Conservation (phyloP, 352 stramenopile species). For the Pythium phragmiticola region DNA sequence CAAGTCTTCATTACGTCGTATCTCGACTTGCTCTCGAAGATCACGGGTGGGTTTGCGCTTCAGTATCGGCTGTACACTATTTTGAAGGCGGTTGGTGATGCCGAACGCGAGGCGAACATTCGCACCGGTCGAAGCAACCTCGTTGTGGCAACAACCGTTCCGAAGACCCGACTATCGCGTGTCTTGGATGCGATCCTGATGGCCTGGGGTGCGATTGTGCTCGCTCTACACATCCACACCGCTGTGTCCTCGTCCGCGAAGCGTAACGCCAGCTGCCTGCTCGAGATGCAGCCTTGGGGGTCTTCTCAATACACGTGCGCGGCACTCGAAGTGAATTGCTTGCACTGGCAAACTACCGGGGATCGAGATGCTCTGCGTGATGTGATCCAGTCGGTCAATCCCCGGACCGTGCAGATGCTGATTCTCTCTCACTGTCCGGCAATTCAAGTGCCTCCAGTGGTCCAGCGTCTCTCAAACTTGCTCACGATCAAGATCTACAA, state of each 20-base stretch:
- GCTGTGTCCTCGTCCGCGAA: neutral
- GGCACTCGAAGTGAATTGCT: neutral
- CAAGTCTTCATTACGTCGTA: constrained; percentile 24
- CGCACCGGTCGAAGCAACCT: neutral
- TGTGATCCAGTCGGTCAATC: neutral
- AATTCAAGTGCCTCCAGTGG: neutral
- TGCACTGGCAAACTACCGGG: neutral
- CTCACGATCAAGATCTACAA: neutral
- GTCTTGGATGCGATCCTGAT: neutral
- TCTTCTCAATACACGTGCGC: neutral
- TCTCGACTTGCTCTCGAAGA: constrained; percentile 7
- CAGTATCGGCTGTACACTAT: neutral
- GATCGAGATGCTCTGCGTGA: neutral
- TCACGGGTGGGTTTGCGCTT: neutral
- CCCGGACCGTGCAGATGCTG: neutral
- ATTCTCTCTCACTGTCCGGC: neutral
- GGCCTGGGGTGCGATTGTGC: neutral
- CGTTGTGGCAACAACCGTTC: no score
- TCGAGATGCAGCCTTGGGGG: neutral
- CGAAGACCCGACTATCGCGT: neutral
- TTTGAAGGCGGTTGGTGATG: neutral
- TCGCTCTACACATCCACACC: neutral
- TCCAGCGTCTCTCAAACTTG: neutral
- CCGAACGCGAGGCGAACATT: neutral
- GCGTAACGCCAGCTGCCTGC: neutral